phyloP scores from a whole-genome alignment of 768 basidiomycete species.

The Lactarius indigo region DNA sequence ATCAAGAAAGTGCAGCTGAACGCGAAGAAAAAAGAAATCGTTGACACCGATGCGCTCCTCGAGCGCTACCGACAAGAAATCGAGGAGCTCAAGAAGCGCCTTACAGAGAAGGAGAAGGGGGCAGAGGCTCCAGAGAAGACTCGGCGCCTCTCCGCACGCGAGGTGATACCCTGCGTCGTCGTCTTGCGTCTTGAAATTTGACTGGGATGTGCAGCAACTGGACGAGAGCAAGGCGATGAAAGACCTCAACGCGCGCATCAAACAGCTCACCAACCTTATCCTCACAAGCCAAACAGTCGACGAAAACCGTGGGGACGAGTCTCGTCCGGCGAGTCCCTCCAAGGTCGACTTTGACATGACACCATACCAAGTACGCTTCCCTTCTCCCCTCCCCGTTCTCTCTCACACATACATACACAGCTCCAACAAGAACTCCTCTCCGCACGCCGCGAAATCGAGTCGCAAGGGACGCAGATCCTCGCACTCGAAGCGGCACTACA shows the following conservation, averaged over 20 bases:
- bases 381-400: not conserved
- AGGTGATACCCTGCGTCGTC: constrained; percentile 32
- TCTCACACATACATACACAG: constrained; percentile 35
- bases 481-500: constrained; percentile 77
- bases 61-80: constrained; percentile 95
- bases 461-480: constrained; percentile 79
- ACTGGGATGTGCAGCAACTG: constrained; percentile 52
- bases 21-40: constrained; percentile 90
- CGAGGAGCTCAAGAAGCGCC: constrained; percentile 74
- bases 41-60: constrained; percentile 90
- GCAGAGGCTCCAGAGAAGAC: constrained; percentile 48
- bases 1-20: constrained; percentile 89
- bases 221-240: constrained; percentile 84
- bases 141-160: constrained; percentile 45
- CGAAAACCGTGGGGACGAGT: constrained; percentile 62
- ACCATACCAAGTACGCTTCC: constrained; percentile 64
- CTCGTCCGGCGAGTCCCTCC: constrained; percentile 74
- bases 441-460: constrained; percentile 71
- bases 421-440: constrained; percentile 86
- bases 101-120: constrained; percentile 58
- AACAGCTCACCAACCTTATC: constrained; percentile 80
- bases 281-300: constrained; percentile 82
- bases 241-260: constrained; percentile 75
- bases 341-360: constrained; percentile 91
- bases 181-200: not conserved